Evolutionary conservation across 768 basidiomycete genomes (phyloP), one percentile per base, ranked within the genome.

Genomic region (Steccherinum ochraceum): DNA sequence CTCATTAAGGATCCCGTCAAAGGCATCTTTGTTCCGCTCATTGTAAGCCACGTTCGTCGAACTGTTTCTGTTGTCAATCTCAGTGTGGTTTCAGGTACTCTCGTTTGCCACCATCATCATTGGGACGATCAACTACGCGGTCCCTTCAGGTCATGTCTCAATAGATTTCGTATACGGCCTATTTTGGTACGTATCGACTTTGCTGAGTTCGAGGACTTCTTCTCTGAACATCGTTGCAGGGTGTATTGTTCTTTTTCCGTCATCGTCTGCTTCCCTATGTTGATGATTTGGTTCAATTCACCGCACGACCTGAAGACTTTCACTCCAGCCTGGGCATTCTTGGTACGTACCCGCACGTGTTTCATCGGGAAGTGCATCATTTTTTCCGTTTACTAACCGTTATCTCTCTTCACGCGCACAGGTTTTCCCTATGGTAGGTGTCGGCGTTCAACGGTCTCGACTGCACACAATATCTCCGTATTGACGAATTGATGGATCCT

Each of bases 41-140:
- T 67, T n/a, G 68, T 61, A 47, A 24, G 59, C 52, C n/a, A n/a
- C n/a, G n/a, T n/a, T n/a, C n/a, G n/a, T n/a, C n/a, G n/a, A n/a
- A n/a, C n/a, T n/a, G n/a, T n/a, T n/a, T n/a, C n/a, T n/a, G n/a
- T n/a, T n/a, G n/a, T n/a, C n/a, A n/a, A n/a, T n/a, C n/a, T n/a
- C n/a, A n/a, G n/a, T n/a, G n/a, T n/a, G n/a, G n/a, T n/a, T n/a
- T 12, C 40, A 73, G 72, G 73, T 74, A 5, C 63, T 76, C 16
- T 75, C 73, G 5, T 75, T 76, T 52, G 75, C 75, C 11, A 75
- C 73, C 4, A 73, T 76, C 44, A 61, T 76, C 49, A 75, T 77
- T 48, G 74, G 75, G 3, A 72, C 71, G 0, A 71, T 77, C 53
- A 73, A 75, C 52, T 75, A 75, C 46, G 70, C 67, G 26, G 67